Evolutionary conservation across 805 yeast genomes (phyloP).

Genomic region (Hanseniaspora guilliermondii): DNA sequence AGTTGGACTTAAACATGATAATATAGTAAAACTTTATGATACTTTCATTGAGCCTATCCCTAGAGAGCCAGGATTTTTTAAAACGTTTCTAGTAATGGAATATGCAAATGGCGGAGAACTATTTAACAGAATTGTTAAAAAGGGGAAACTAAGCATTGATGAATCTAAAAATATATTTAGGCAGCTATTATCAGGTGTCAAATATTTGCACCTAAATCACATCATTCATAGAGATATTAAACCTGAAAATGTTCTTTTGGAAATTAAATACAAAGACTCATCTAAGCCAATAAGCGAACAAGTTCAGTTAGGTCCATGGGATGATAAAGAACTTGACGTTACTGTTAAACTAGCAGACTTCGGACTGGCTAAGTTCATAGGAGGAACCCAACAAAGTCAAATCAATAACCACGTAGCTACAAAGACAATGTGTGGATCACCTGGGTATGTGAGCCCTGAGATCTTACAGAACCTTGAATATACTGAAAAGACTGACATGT

Average conservation of each 20-base stretch:
- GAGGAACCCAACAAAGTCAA: slow-evolving; percentile 22
- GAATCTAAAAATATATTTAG: slow-evolving; percentile 53
- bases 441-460: slow-evolving; percentile 81
- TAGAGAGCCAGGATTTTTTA: slow-evolving; percentile 27
- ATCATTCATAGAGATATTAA: slow-evolving; percentile 70
- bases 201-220: slow-evolving; percentile 53
- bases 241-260: slow-evolving; percentile 57
- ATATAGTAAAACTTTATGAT: slow-evolving; percentile 53
- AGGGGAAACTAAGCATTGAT: slow-evolving; percentile 46
- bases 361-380: slow-evolving; percentile 53
- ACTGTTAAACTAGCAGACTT: slow-evolving; percentile 71
- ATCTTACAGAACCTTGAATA: slow-evolving; percentile 46
- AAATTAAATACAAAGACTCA: slow-evolving; percentile 35
- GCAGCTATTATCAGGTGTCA: slow-evolving; percentile 54
- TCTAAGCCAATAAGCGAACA: slow-evolving; percentile 17
- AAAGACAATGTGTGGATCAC: slow-evolving; percentile 72
- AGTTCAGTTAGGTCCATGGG: slow-evolving; percentile 32
- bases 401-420: slow-evolving; percentile 50
- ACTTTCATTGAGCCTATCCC: slow-evolving; percentile 45
- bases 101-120: slow-evolving; percentile 65
- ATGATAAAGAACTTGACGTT: slow-evolving; percentile 44
- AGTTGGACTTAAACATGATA: slow-evolving; percentile 53
- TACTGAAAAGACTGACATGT: slow-evolving; percentile 61
- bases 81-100: slow-evolving; percentile 52
- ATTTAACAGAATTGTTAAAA: slow-evolving; percentile 57